Conservation (phyloP, 2,329 filamentous ascomycete species). For the Samsoniella hepiali region DNA sequence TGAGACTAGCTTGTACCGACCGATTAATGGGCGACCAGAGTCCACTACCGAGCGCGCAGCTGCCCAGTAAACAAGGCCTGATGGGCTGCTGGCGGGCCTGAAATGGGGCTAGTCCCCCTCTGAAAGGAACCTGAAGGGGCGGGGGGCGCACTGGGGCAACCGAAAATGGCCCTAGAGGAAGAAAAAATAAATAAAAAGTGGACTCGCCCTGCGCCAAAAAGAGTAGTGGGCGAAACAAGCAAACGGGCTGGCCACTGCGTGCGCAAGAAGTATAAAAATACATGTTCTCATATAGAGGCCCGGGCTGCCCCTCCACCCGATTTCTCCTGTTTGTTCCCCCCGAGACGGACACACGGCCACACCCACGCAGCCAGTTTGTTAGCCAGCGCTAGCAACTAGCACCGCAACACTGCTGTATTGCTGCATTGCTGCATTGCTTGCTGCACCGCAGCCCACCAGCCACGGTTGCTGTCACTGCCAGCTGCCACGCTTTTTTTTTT, state of each 20-base stretch:
- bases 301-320: slow-evolving; percentile 19
- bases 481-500: neutral
- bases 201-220: slow-evolving; percentile 6
- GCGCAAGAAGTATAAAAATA: slow-evolving; percentile 23
- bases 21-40: neutral
- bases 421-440: neutral
- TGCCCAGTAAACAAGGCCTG: neutral
- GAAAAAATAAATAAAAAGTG: slow-evolving; percentile 11
- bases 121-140: neutral
- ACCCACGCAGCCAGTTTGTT: slow-evolving; percentile 1
- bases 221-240: slow-evolving; percentile 15
- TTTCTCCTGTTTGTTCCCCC: slow-evolving; percentile 14
- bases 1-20: neutral
- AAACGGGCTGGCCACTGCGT: slow-evolving; percentile 17
- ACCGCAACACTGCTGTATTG: neutral
- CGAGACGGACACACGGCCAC: neutral
- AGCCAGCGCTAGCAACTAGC: neutral
- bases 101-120: neutral
- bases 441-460: neutral
- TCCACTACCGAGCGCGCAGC: neutral
- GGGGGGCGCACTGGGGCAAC: neutral
- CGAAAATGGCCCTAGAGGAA: slow-evolving; percentile 11
- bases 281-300: slow-evolving; percentile 21
- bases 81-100: neutral
- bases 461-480: neutral